Base-by-base conservation (phyloP, 148 eudicot species). In the Rhododendron molle region DNA sequence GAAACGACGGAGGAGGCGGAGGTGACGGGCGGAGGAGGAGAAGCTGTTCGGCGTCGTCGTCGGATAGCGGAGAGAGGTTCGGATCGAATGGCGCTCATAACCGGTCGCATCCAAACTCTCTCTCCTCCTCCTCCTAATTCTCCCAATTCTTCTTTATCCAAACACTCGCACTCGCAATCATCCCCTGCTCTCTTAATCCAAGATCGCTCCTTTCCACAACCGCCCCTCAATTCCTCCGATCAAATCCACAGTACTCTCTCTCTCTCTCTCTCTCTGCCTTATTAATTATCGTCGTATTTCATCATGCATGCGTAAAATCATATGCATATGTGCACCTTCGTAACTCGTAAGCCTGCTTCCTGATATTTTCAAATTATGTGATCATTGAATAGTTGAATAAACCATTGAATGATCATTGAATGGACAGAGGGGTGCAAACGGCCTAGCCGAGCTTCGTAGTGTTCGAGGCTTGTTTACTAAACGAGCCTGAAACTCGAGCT, bases 1-100 rank as follows among this genome's bases (percentile, higher is more conserved):
- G 85, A n/a, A 40, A 46, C 20, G 58, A 34, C 8, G 46, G 26
- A 4, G 23, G 81, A 32, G 80, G n/a, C 3, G 32, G 80, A 32
- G 82, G 85, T 18, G 49, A 74, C 3, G 20, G 40, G 7, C 18
- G 77, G 47, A 28, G 32, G 58, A n/a, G 65, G 4, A 36, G 72
- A 16, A 38, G 76, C 73, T 52, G 34, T 5, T 14, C 76, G 40
- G 36, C 76, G 84, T 43, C 85, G 86, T 47, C 84, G 85, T 85
- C 85, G 36, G 86, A 87, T 89, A n/a, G 77, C 71, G 21, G 84
- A 85, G 30, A 83, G 86, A 30, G 87, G 89, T 1, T 84, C 81
- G 13, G 90, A 89, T 82, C 84, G 89, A 3, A 15, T 87, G 85
- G 89, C 87, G 4, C 81, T 86, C 50, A 89, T 89, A 21, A 84